Conservation (phyloP, 106 monocot species). For the Dendrobium officinale region DNA sequence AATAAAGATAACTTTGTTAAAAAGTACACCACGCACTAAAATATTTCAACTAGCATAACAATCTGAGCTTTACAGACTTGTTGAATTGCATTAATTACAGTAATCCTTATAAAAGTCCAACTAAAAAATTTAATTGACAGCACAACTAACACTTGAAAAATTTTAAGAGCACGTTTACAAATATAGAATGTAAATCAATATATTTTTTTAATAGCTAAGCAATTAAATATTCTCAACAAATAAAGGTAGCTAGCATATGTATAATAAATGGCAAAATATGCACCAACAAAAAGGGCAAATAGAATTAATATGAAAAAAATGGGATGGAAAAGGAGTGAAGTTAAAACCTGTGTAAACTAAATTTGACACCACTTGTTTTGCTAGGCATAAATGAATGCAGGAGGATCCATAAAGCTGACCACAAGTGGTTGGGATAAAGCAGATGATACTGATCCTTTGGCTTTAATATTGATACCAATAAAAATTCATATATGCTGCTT, state of each 20-base stretch:
- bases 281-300: background rate
- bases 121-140: background rate
- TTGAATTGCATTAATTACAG: background rate
- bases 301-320: background rate
- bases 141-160: background rate
- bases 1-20: background rate
- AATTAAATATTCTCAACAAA: background rate
- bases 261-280: background rate
- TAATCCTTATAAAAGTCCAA: background rate
- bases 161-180: background rate
- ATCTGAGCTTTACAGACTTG: background rate
- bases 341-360: background rate
- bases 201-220: background rate
- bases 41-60: background rate
- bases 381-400: background rate
- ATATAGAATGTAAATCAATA: background rate
- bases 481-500: background rate
- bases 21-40: background rate
- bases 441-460: background rate
- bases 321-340: too few relatives aligned
- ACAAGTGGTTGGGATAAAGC: background rate
- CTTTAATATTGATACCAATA: too few relatives aligned
- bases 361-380: background rate
- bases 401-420: background rate
- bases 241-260: background rate